Percentiles rank a stretch among this genome's conserved stretches.
These are phyloP conservation scores for Zelopaecilomyces penicillatus DNA, from an alignment of 2,329 filamentous ascomycete species.

Conservation along the genomic window DNA sequence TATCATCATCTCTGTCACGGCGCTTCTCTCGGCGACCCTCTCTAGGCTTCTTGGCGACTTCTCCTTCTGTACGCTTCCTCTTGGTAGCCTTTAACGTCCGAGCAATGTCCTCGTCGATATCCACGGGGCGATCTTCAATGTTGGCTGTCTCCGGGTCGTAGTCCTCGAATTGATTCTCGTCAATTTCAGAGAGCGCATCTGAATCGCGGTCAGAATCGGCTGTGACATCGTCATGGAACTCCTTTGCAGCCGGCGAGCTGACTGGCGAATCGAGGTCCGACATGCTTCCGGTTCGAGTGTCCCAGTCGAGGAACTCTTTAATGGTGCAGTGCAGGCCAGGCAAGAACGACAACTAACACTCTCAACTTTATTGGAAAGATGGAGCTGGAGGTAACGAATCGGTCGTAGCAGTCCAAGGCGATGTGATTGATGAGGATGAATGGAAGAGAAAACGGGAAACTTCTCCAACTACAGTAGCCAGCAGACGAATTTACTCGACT, in stretches of 20 bases:
- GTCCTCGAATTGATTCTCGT: constrained; percentile 61
- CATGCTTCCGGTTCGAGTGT: constrained; percentile 20
- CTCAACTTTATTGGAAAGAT: no score
- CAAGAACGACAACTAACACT: no score
- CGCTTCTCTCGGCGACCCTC: constrained; percentile 62
- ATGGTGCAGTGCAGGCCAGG: no score
- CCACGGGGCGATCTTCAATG: constrained; percentile 55
- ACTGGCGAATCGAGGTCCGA: constrained; percentile 39
- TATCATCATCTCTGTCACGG: constrained; percentile 42
- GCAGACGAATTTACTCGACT: no score
- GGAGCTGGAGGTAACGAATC: no score
- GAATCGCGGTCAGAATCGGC: constrained; percentile 47
- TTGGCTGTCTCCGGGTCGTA: constrained; percentile 58
- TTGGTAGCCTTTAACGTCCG: constrained; percentile 57
- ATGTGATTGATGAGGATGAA: no score
- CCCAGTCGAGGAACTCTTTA: no score
- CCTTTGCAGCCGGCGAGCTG: constrained; percentile 31
- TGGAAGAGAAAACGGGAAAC: no score
- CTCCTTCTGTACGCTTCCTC: constrained; percentile 56
- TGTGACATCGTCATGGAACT: constrained; percentile 33
- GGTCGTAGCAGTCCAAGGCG: no score
- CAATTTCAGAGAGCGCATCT: constrained; percentile 57
- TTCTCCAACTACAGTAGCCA: no score
- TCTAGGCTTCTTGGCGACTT: constrained; percentile 63
- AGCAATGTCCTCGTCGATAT: constrained; percentile 59